These are phyloP conservation scores for Candida multigemmis DNA, from an alignment of 805 yeast species.

Conservation along the genomic window DNA sequence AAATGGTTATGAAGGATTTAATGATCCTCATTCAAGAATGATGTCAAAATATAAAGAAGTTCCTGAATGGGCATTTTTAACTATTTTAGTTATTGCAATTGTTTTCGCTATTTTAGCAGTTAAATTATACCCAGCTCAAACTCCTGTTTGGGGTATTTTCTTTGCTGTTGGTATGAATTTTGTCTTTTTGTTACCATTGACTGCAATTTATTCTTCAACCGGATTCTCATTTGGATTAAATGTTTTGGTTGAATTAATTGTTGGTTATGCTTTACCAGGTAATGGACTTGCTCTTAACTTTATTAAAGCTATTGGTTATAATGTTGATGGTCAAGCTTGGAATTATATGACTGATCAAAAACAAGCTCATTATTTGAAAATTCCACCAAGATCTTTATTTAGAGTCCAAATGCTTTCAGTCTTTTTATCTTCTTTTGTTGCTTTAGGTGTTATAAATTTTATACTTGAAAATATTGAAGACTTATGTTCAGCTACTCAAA, in stretches of 20 bases:
- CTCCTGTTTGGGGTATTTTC: slow-evolving; percentile 56
- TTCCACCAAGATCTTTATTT: slow-evolving; percentile 54
- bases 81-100: slow-evolving; percentile 36
- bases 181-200: slow-evolving; percentile 50
- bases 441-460: slow-evolving; percentile 27
- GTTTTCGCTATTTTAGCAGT: slow-evolving; percentile 36
- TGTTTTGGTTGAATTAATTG: slow-evolving; percentile 53
- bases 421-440: slow-evolving; percentile 18
- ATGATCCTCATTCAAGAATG: slow-evolving; percentile 50
- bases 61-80: slow-evolving; percentile 62
- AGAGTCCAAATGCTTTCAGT: slow-evolving; percentile 31
- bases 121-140: slow-evolving; percentile 37
- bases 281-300: slow-evolving; percentile 51
- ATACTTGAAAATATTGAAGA: slow-evolving; percentile 23
- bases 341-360: slow-evolving; percentile 37
- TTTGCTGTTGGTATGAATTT: slow-evolving; percentile 45
- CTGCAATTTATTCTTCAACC: slow-evolving; percentile 52
- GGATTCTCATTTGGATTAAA: slow-evolving; percentile 50
- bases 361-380: slow-evolving; percentile 45
- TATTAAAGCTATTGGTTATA: slow-evolving; percentile 35
- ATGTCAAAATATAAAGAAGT: slow-evolving; percentile 56
- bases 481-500: slow-evolving; percentile 23
- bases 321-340: slow-evolving; percentile 56
- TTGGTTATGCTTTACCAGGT: slow-evolving; percentile 57
- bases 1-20: slow-evolving; percentile 9